Conservation (phyloP, 2,329 filamentous ascomycete species). For the Epichloe aotearoae region DNA sequence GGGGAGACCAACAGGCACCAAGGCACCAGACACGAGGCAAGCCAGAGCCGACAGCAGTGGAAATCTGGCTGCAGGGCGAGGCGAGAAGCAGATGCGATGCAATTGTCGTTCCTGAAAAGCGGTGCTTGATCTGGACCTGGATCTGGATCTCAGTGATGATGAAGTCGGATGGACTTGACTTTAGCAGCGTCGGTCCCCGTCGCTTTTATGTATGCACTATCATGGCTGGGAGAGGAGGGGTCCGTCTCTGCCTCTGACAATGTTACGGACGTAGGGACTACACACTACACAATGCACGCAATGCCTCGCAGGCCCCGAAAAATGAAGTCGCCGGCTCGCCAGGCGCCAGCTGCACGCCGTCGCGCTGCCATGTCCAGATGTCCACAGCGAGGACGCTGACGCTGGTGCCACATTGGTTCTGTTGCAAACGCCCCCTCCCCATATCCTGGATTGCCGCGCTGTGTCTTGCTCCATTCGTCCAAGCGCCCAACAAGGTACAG, state of each 20-base stretch:
- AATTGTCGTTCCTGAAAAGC: background rate
- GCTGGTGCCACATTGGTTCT: too few species aligned
- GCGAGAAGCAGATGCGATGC: constrained; percentile 1
- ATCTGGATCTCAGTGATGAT: constrained; percentile 12
- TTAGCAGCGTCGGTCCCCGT: constrained; percentile 15
- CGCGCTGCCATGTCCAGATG: background rate
- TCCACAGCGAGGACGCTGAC: background rate
- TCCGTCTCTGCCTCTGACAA: background rate
- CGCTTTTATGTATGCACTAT: constrained; percentile 29
- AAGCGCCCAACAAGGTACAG: background rate
- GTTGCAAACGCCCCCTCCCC: too few species aligned
- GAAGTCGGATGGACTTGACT: constrained; percentile 12
- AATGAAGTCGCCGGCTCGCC: background rate
- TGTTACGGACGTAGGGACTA: too few species aligned
- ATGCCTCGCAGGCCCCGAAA: background rate
- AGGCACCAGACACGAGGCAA: background rate
- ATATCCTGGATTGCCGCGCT: too few species aligned
- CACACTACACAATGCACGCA: background rate
- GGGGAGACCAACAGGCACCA: background rate
- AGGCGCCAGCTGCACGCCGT: background rate
- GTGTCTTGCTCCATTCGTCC: background rate
- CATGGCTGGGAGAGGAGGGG: constrained; percentile 22
- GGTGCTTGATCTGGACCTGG: background rate
- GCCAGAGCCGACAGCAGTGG: background rate
- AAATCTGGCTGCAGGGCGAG: background rate